Evolutionary conservation across 2,329 filamentous ascomycete species (phyloP).

Genomic region (Colletotrichum kahawae): DNA sequence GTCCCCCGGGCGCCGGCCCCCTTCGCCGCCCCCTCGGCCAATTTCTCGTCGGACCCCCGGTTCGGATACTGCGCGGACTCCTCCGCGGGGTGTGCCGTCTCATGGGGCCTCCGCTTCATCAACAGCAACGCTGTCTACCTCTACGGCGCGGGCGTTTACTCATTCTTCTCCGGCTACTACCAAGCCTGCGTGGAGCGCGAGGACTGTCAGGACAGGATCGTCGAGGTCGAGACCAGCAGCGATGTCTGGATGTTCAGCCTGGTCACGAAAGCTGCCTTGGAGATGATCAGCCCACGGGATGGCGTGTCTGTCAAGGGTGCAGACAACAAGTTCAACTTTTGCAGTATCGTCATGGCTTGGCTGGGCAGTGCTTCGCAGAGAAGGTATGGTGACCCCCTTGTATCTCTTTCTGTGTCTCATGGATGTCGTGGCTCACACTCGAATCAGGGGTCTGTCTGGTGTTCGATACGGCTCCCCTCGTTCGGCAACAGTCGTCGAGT

Average conservation of each 20-base stretch:
- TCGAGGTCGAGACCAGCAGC: constrained; percentile 23
- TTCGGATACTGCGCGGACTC: not conserved
- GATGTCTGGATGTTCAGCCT: constrained; percentile 29
- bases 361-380: too few species aligned
- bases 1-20: not conserved
- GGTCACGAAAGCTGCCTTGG: constrained; percentile 14
- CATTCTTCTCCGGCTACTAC: constrained; percentile 28
- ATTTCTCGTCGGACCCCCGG: not conserved
- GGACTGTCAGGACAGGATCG: constrained; percentile 26
- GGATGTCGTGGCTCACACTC: too few species aligned
- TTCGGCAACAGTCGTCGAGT: too few species aligned
- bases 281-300: not conserved
- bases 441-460: too few species aligned
- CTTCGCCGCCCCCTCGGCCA: not conserved
- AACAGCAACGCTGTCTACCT: constrained; percentile 26
- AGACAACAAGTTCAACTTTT: too few species aligned
- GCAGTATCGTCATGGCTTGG: too few species aligned
- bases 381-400: too few species aligned
- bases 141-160: constrained; percentile 31
- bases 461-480: too few species aligned
- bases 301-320: too few species aligned
- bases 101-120: constrained; percentile 28
- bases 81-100: too few species aligned
- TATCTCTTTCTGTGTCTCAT: too few species aligned
- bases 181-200: constrained; percentile 26